Evolutionary conservation across 345 rosid genomes (phyloP), one percentile per base, ranked within the genome.

Genomic region (Physaria fendleri): DNA sequence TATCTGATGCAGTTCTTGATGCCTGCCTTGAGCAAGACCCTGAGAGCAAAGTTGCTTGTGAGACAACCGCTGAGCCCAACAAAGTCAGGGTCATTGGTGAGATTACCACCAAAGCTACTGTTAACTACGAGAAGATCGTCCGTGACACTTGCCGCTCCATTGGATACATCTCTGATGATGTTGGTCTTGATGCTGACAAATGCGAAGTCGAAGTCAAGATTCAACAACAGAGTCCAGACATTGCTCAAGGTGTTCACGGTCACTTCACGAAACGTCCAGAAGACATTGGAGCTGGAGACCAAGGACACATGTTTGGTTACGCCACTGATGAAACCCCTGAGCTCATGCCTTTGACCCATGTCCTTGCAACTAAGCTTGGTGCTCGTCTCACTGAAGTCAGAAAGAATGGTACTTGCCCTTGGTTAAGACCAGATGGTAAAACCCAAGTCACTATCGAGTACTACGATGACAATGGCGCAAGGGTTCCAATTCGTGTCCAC

Each of bases 191-290:
- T n/a, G 76, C 76, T 0, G 76, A 72, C 66, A 72, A 72, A 40
- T 72, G 76, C 64, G 65, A 72, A 27, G 76, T 72, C 48, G 62
- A 65, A 37, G 76, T 72, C 39, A 65, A 65, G 71, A 72, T 72
- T 1, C 70, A 84, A 75, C 87, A 84, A 72, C 90, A 84, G 76
- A 81, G 87, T 64, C 91, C 91, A 4, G 91, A 85, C 52, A 71
- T 65, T 65, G 76, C 76, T 28, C 76, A 71, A 47, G 76, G 76
- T 35, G 76, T 71, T 46, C 76, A 72, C 24, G 76, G 76, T 37
- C 76, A 72, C 38, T 65, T 72, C 68, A 72, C 76, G 22, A 72
- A 72, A 14, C 59, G 76, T 0, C 76, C 76, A 0, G 76, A 72
- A 45, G 76, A 72, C 1, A 72, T 72, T 39, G 76, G 76, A 52